phyloP scores from a whole-genome alignment of 1,284 basidiomycete species.

The Moniliophthora roreri region DNA sequence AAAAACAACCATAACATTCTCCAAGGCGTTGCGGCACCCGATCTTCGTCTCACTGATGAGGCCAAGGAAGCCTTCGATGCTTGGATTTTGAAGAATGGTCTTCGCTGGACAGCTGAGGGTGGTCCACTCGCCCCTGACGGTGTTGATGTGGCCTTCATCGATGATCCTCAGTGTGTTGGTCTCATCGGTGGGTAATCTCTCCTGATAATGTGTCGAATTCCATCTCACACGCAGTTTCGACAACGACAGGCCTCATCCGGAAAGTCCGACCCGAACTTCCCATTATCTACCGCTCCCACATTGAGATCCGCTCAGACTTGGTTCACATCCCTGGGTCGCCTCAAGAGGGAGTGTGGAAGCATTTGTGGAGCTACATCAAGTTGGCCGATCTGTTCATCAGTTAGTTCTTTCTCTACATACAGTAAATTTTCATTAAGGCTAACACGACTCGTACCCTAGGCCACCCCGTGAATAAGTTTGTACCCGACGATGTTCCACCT shows the following conservation, averaged over 20 bases:
- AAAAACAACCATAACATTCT: conserved; percentile 92
- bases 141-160: conserved; percentile 84
- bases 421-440: neutral
- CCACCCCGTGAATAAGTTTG: conserved; percentile 90
- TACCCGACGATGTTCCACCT: conserved; percentile 77
- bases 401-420: conserved; percentile 25
- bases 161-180: conserved; percentile 61
- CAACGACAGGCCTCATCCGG: conserved; percentile 84
- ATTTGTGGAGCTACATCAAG: conserved; percentile 87
- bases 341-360: conserved; percentile 87
- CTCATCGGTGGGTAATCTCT: neutral
- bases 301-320: conserved; percentile 83
- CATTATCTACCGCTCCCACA: conserved; percentile 88
- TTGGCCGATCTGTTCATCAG: conserved; percentile 85
- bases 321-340: conserved; percentile 74
- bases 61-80: conserved; percentile 79
- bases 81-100: conserved; percentile 85
- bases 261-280: conserved; percentile 78
- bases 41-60: conserved; percentile 71
- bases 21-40: conserved; percentile 79
- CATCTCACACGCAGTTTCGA: conserved; percentile 72
- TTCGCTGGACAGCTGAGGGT: conserved; percentile 79
- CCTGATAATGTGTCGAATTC: neutral
- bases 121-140: conserved; percentile 77
- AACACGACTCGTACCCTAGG: conserved; percentile 25